These are phyloP conservation scores for Leptosphaerulina australis DNA, from an alignment of 2,329 filamentous ascomycete species.

Conservation along the genomic window DNA sequence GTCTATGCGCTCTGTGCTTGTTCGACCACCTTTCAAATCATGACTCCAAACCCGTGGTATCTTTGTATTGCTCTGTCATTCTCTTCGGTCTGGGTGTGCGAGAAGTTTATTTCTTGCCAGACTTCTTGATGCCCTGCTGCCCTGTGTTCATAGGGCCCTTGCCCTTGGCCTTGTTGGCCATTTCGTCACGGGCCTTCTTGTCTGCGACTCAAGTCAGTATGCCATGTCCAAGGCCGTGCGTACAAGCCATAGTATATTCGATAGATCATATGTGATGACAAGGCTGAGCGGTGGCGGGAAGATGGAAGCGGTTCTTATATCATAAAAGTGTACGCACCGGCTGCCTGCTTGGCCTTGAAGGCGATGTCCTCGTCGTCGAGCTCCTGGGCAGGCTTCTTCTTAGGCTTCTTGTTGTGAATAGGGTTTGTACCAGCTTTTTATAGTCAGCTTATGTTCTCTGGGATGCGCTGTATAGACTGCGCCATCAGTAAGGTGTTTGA, in stretches of 20 bases:
- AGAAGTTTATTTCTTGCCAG: conserved; percentile 78
- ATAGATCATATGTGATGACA: too few species aligned
- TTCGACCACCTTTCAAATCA: conserved; percentile 26
- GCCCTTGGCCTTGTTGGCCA: conserved; percentile 80
- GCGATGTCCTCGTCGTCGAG: conserved; percentile 86
- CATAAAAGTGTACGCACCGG: conserved; percentile 65
- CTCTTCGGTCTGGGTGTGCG: not conserved
- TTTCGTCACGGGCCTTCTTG: conserved; percentile 67
- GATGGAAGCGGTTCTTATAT: not conserved
- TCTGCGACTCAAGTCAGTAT: conserved; percentile 42
- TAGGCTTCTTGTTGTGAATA: conserved; percentile 77
- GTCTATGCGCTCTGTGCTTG: conserved; percentile 19
- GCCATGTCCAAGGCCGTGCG: not conserved
- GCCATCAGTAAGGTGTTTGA: not conserved
- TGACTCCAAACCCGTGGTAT: conserved; percentile 38
- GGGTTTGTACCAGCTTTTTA: conserved; percentile 58
- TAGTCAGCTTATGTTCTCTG: conserved; percentile 28
- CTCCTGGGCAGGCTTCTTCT: conserved; percentile 72
- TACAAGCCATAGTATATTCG: too few species aligned
- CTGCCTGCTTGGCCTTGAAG: conserved; percentile 81
- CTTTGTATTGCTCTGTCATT: conserved; percentile 15
- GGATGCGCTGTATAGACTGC: conserved; percentile 1
- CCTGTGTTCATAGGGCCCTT: conserved; percentile 89
- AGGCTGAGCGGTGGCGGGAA: not conserved
- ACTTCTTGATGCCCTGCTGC: conserved; percentile 94